These are phyloP conservation scores for Eimeria necatrix DNA, from an alignment of 169 alveolate species.

Conservation along the genomic window DNA sequence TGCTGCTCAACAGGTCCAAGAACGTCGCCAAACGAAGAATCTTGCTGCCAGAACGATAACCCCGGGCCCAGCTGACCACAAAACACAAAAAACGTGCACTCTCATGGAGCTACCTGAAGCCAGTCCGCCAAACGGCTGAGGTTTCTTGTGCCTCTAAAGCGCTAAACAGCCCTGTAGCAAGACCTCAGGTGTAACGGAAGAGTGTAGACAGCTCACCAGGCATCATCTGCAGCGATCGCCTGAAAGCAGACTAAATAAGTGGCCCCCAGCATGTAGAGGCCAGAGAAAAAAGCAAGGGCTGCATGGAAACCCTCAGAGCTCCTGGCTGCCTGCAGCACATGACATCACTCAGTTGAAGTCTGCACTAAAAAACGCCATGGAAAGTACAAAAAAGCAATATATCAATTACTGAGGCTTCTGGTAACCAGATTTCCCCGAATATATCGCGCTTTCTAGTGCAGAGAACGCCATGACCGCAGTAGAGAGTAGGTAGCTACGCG, in stretches of 20 bases:
- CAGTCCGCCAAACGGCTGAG: background rate
- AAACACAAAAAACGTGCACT: background rate
- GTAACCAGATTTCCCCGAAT: no score
- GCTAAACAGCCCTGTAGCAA: background rate
- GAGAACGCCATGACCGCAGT: no score
- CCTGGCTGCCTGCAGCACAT: conserved; percentile 82
- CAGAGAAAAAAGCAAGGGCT: conserved; percentile 87
- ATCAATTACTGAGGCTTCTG: no score
- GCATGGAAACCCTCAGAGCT: conserved; percentile 88
- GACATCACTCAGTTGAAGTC: no score
- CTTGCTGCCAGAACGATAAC: conserved; percentile 96
- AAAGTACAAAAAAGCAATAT: no score
- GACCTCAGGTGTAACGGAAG: background rate
- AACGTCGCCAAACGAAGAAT: conserved; percentile 94
- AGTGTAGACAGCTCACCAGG: conserved; percentile 86
- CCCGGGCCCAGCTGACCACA: conserved; percentile 94
- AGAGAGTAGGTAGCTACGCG: no score
- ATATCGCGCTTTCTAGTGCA: no score
- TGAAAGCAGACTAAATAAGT: conserved; percentile 92
- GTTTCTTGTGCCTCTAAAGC: background rate
- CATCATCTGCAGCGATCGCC: conserved; percentile 94
- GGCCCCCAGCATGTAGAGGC: conserved; percentile 92
- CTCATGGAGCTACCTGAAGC: background rate
- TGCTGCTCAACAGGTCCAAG: conserved; percentile 93
- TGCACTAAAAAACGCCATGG: no score